Evolutionary conservation across 2,329 filamentous ascomycete genomes (phyloP).

Genomic region (Trichoderma sp.): DNA sequence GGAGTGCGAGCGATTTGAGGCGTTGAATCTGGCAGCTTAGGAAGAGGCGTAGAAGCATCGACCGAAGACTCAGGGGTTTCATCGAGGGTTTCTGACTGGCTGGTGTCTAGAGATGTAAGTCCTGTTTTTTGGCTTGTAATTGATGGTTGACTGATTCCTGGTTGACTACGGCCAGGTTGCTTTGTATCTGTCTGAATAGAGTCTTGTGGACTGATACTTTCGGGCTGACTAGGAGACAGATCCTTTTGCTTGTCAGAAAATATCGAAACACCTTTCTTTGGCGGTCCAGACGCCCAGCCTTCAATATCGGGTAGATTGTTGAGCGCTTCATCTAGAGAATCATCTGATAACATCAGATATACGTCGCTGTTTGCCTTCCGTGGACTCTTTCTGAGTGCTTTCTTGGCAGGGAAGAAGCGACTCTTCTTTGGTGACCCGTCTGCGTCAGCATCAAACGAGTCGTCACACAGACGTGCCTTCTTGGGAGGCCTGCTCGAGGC

Average conservation of each 20-base stretch:
- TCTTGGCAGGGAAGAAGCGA: conserved; percentile 53
- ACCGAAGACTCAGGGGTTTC: conserved; percentile 29
- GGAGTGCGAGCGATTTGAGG: conserved; percentile 33
- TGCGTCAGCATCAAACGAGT: conserved; percentile 36
- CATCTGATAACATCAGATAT: conserved; percentile 57
- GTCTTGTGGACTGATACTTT: background rate
- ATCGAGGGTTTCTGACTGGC: conserved; percentile 29
- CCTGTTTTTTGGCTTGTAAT: conserved; percentile 21
- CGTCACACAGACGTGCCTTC: conserved; percentile 57
- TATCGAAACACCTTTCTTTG: conserved; percentile 43
- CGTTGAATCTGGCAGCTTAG: conserved; percentile 27
- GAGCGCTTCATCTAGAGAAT: conserved; percentile 58
- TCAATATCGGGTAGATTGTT: conserved; percentile 53
- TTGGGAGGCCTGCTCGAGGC: conserved; percentile 48
- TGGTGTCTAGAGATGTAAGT: conserved; percentile 23
- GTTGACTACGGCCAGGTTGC: background rate
- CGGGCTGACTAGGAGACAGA: background rate
- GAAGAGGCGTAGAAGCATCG: conserved; percentile 34
- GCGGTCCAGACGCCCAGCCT: conserved; percentile 44
- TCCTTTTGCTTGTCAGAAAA: conserved; percentile 47
- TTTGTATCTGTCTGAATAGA: background rate
- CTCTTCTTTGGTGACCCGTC: conserved; percentile 47
- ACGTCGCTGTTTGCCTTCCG: conserved; percentile 41
- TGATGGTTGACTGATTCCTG: conserved; percentile 12
- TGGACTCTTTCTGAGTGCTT: conserved; percentile 30